Evolutionary conservation across 1,284 basidiomycete genomes (phyloP).

Genomic region (Schizophyllum amplum): DNA sequence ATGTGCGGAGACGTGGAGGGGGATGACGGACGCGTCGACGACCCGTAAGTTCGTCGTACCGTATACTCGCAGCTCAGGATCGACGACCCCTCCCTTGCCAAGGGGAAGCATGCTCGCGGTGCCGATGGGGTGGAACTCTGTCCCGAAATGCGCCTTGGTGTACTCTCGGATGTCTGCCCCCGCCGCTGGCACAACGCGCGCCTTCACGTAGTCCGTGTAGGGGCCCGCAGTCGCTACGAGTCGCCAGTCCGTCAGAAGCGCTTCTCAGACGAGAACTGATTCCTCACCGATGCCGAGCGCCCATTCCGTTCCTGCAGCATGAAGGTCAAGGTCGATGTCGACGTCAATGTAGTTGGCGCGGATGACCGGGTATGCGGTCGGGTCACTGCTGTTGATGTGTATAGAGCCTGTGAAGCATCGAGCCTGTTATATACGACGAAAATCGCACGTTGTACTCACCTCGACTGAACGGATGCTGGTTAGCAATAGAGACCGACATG

Average conservation of each 20-base stretch:
- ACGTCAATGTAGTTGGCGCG: constrained; percentile 42
- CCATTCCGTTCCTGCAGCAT: constrained; percentile 37
- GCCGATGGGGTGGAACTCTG: neutral
- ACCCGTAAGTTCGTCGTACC: constrained; percentile 38
- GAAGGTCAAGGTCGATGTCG: constrained; percentile 39
- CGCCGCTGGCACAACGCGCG: neutral
- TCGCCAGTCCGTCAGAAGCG: neutral
- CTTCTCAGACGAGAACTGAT: neutral
- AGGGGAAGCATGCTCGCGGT: neutral
- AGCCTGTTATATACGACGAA: neutral
- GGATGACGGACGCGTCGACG: constrained; percentile 31
- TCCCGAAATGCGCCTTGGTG: neutral
- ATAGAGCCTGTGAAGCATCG: constrained; percentile 23
- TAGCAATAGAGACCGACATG: neutral
- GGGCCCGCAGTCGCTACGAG: neutral
- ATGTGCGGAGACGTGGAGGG: constrained; percentile 28
- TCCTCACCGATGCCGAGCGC: constrained; percentile 33
- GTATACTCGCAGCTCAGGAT: constrained; percentile 22
- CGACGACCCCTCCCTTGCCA: neutral
- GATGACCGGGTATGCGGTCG: constrained; percentile 35
- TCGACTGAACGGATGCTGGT: neutral
- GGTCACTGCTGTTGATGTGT: constrained; percentile 34
- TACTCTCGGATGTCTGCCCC: neutral
- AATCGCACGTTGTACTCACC: neutral
- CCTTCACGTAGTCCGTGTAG: neutral